Base-by-base conservation (phyloP, 371 early-diverging fungal species). In the Gilbertella persicaria region DNA sequence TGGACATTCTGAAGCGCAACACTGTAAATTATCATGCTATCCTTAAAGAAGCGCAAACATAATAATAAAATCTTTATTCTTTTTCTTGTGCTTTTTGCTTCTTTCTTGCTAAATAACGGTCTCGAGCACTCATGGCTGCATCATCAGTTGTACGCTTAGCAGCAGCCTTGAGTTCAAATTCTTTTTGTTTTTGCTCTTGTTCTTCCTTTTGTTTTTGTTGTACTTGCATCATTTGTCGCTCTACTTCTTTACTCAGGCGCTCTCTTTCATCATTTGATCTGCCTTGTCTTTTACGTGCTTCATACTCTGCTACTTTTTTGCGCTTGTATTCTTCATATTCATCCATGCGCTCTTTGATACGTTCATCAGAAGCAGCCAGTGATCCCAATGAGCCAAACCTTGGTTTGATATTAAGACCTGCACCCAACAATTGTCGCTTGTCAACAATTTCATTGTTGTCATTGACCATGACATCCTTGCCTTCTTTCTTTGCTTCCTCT, bases 401-500 rank as follows among this genome's bases (percentile, higher is more conserved):
- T 33, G 70, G 49, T 42, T 73, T 78, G 25, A 92, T 60, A 52
- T 93, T 93, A 29, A 95, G 73, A 1, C 95, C 95, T 16, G 88
- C 90, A 9, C 76, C 70, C 16, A 94, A 74, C 4, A 90, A 66
- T 20, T 89, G 83, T 20, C 91, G 79, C 60, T 91, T 90, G 62
- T 94, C 93, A 14, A 94, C 87, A 39, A 94, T 76, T 44, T 89
- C 83, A 21, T 87, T 85, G 17, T 85, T 86, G 38, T 85, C 93
- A 53, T 91, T 91, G 30, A 91, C 33, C 9, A 62, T 62, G 0
- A 88, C 82, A 12, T 71, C 60, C 39, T 72, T 59, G 26, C 86
- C 77, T 66, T 78, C 67, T 39, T 66, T 64, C 33, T 62, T 42
- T 19, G 80, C 75, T 36, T 70, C 68, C 40, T 67, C 68, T 6